Base-by-base conservation (phyloP, 371 early-diverging fungal genomes). In the Haplosporangium sp. region DNA sequence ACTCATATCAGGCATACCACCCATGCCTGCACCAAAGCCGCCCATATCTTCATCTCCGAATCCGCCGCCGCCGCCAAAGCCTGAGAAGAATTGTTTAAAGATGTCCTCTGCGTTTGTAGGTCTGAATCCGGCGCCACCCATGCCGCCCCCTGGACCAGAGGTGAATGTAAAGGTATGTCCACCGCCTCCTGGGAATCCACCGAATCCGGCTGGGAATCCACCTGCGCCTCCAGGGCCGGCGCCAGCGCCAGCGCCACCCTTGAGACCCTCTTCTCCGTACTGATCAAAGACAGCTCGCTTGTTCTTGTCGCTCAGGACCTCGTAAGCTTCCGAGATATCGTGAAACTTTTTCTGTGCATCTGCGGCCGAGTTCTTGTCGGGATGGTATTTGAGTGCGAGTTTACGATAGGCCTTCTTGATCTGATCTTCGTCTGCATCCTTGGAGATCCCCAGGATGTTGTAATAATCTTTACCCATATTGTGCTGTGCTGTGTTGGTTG, bases 321-420 rank as follows among this genome's bases (percentile, higher is more conserved):
- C 97, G 85, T 96, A 95, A 46, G 99, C 95, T 84, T 95, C 91
- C 50, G 89, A 86, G 53, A 95, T 84, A 64, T 94, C 94, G 74
- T 95, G 95, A 81, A 96, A 96, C 76, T 91, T 88, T 62, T 84
- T 85, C 71, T 95, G 91, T 11, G 85, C 85, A 0, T 63, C 62
- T 0, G 72, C 69, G 1, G 64, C 73, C 23, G 69, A 58, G 73
- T 79, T 79, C 73, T 95, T 90, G 82, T 94, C 95, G 20, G 96
- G 97, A 73, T 97, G 97, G 81, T 93, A 90, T 84, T 91, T 86
- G 56, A 96, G 84, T 6, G 95, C 95, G 14, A 93, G 88, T 84
- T 95, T 96, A 61, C 95, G 92, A 85, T 96, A 99, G 7, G 99
- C 95, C 75, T 94, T 95, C 73, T 95, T 96, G 67, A 98, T 91